Evolutionary conservation across 2,329 filamentous ascomycete genomes (phyloP).

Genomic region (Aspergillus sp.): DNA sequence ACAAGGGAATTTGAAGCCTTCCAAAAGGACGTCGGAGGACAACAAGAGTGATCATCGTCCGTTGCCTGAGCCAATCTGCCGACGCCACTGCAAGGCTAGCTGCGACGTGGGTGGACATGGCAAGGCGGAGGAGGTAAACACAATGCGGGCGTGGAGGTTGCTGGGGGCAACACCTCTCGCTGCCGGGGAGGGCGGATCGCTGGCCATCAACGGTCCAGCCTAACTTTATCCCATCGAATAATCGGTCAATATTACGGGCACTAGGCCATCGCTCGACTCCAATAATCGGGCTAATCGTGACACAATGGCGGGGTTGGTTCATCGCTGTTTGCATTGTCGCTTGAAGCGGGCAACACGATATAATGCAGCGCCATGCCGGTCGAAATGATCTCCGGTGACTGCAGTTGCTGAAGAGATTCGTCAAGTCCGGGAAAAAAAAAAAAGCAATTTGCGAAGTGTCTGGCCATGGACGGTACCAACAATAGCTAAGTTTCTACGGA

Average conservation of each 20-base stretch:
- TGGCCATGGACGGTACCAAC: neutral
- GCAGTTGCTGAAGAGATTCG: neutral
- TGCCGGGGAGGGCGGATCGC: constrained; percentile 22
- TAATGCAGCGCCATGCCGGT: neutral
- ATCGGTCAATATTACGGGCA: constrained; percentile 1
- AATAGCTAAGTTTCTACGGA: neutral
- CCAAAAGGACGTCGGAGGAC: constrained; percentile 20
- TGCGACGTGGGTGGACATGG: constrained; percentile 23
- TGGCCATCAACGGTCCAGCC: neutral
- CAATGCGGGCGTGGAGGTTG: constrained; percentile 29
- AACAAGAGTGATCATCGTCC: constrained; percentile 25
- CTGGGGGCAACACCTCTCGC: constrained; percentile 30
- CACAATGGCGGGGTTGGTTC: constrained; percentile 2
- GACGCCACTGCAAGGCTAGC: constrained; percentile 17
- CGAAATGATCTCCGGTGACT: neutral
- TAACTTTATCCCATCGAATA: constrained; percentile 4
- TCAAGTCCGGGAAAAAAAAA: neutral
- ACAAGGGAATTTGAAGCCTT: constrained; percentile 30
- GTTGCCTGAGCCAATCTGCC: constrained; percentile 19
- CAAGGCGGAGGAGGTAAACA: constrained; percentile 33
- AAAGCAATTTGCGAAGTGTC: neutral
- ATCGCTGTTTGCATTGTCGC: neutral
- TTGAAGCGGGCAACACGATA: constrained; percentile 1
- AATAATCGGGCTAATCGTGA: neutral
- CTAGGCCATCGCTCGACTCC: neutral